Conservation (phyloP, 306 rosid genomes). For the Ormosia emarginata region DNA sequence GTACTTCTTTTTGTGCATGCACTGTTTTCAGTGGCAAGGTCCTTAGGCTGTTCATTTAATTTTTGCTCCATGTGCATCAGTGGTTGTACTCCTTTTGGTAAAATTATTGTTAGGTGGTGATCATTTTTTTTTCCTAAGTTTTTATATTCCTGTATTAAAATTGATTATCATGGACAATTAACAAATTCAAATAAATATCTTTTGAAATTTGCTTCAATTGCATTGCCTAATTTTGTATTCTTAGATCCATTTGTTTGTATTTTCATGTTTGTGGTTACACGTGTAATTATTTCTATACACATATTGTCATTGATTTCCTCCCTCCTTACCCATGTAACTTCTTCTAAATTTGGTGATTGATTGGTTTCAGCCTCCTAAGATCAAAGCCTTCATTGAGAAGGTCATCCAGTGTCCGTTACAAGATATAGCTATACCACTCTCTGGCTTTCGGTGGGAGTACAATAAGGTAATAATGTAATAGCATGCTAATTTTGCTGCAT, state of each 20-base stretch:
- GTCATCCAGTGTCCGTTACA: slow-evolving; percentile 95
- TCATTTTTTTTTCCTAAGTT: neutral
- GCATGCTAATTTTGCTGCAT: neutral
- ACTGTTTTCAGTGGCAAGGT: slow-evolving; percentile 3
- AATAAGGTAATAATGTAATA: slow-evolving; percentile 73
- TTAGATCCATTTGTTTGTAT: neutral
- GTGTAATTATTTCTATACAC: neutral
- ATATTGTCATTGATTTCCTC: neutral
- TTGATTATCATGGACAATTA: neutral
- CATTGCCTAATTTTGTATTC: neutral
- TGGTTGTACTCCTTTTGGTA: neutral
- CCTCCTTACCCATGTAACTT: neutral
- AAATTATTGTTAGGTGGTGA: neutral
- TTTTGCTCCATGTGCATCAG: neutral
- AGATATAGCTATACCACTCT: slow-evolving; percentile 95
- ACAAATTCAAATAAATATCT: neutral
- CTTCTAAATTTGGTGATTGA: slow-evolving; percentile 31
- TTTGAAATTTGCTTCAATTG: neutral
- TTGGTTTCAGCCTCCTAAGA: slow-evolving; percentile 82
- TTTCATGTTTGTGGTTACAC: neutral
- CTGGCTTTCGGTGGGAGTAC: slow-evolving; percentile 97
- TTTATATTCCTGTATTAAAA: slow-evolving; percentile 1
- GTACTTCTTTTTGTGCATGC: slow-evolving; percentile 1
- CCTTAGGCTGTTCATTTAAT: neutral
- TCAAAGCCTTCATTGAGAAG: slow-evolving; percentile 87